A percentile compares a stretch with the other conserved stretches of the same genome.
Conservation (phyloP, 2,329 filamentous ascomycete genomes). For the Cladophialophora exuberans region DNA sequence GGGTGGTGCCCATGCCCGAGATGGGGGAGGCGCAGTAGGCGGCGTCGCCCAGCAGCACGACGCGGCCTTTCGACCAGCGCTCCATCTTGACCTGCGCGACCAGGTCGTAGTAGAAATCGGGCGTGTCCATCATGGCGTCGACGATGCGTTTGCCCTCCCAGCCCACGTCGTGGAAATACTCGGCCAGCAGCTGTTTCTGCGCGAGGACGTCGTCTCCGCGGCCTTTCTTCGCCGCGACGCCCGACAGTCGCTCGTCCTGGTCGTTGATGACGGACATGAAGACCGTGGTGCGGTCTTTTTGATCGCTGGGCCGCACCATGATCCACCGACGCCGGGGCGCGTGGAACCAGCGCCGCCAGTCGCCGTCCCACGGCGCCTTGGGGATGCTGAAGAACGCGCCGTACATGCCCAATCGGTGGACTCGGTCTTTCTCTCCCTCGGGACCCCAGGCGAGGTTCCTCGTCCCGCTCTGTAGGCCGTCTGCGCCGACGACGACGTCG, state of each 20-base stretch:
- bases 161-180: constrained; percentile 42
- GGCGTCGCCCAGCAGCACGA: constrained; percentile 50
- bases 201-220: constrained; percentile 19
- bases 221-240: constrained; percentile 22
- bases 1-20: constrained; percentile 27
- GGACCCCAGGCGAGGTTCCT: constrained; percentile 43
- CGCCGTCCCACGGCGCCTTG: constrained; percentile 28
- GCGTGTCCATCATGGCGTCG: constrained; percentile 43
- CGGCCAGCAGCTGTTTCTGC: constrained; percentile 37
- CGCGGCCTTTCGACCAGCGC: constrained; percentile 44
- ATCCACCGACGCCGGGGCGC: constrained; percentile 31
- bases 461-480: constrained; percentile 42
- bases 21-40: constrained; percentile 27
- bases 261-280: constrained; percentile 39
- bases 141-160: constrained; percentile 44
- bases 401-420: constrained; percentile 37
- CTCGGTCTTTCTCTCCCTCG: constrained; percentile 32
- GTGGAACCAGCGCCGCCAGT: constrained; percentile 25
- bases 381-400: constrained; percentile 39
- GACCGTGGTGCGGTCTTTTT: constrained; percentile 28
- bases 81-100: constrained; percentile 38
- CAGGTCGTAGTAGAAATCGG: constrained; percentile 52
- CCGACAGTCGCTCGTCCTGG: constrained; percentile 29
- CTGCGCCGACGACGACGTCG: constrained; percentile 60
- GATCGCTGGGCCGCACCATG: constrained; percentile 34